Base-by-base conservation (phyloP, 1,284 basidiomycete species). In the Stereum hirsutum region DNA sequence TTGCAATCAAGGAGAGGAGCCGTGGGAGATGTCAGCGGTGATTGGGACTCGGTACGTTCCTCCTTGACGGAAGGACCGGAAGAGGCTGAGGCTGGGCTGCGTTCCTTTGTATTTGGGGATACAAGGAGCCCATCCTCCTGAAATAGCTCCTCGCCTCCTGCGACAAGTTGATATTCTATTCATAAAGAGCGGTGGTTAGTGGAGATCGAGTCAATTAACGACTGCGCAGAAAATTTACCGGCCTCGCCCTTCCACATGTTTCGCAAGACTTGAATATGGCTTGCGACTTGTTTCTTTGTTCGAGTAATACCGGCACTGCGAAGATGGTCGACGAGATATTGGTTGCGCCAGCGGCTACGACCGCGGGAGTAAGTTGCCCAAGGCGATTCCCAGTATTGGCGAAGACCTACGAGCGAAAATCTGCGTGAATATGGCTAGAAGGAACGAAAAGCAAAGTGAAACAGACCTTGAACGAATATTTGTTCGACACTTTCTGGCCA, bases 201-300 rank as follows among this genome's bases (percentile, higher is more conserved):
- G 41, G 23, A n/a, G n/a, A n/a, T n/a, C 42, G 43, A 45, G 26
- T 34, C 45, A 23, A 34, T 40, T 4, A 32, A 5, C 5, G 31
- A 8, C 14, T n/a, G 14, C 4, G 4, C 31, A 3, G 46, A 15
- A 10, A 33, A 56, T 69, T 33, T 49, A 83, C 83, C 77, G 65
- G 78, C 70, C 47, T 84, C 76, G 27, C 82, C 84, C 57, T 86
- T 86, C 84, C 83, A 87, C 84, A 88, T 88, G 56, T 87, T 88
- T 36, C 83, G 68, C 39, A 88, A 60, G 45, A 88, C 85, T 57
- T 89, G 85, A 42, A 89, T 84, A 55, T 89, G 85, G 56, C 80
- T 84, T 15, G 86, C 85, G 52, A 89, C 85, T 58, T 88, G 84
- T 57, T 88, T 88, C 69, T 85, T 87, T 32, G 81, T 72, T 27